These are phyloP conservation scores for Phytophthora pseudosyringae DNA, from an alignment of 352 stramenopile species.

Conservation along the genomic window DNA sequence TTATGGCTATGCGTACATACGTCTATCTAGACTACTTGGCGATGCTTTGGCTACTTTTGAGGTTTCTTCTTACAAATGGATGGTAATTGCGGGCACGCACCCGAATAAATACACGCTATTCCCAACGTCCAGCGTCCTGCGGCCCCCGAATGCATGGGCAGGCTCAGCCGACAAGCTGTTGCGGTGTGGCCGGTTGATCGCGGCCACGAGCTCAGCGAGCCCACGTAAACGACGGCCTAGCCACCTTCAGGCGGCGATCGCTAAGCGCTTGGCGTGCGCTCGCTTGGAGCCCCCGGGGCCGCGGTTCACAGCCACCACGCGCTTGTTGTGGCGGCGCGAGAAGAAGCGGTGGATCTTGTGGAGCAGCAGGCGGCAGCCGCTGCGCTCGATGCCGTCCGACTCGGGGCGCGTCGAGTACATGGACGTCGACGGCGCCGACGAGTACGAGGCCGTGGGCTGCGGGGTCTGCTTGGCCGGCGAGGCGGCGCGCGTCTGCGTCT, in stretches of 20 bases:
- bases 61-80: conserved; percentile 33
- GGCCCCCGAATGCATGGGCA: conserved; percentile 22
- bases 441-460: conserved; percentile 30
- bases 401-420: conserved; percentile 38
- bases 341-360: conserved; percentile 56
- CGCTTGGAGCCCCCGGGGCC: conserved; percentile 27
- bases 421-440: conserved; percentile 23
- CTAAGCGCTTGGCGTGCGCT: conserved; percentile 28
- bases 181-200: conserved; percentile 30
- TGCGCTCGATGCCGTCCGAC: conserved; percentile 35
- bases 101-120: conserved; percentile 50
- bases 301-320: conserved; percentile 50
- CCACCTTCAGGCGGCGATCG: conserved; percentile 44
- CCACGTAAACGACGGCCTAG: conserved; percentile 38
- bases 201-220: conserved; percentile 26
- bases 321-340: conserved; percentile 49
- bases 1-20: conserved; percentile 30
- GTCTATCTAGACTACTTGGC: conserved; percentile 27
- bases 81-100: conserved; percentile 30
- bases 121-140: conserved; percentile 32
- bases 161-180: conserved; percentile 38
- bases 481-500: conserved; percentile 10
- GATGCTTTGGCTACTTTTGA: conserved; percentile 14
- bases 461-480: conserved; percentile 28
- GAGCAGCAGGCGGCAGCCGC: conserved; percentile 39